A percentile compares a stretch with the other conserved stretches of the same genome.
These are phyloP conservation scores for Stenogyne calaminthoides DNA, from an alignment of 305 asterid genomes.

Conservation along the genomic window DNA sequence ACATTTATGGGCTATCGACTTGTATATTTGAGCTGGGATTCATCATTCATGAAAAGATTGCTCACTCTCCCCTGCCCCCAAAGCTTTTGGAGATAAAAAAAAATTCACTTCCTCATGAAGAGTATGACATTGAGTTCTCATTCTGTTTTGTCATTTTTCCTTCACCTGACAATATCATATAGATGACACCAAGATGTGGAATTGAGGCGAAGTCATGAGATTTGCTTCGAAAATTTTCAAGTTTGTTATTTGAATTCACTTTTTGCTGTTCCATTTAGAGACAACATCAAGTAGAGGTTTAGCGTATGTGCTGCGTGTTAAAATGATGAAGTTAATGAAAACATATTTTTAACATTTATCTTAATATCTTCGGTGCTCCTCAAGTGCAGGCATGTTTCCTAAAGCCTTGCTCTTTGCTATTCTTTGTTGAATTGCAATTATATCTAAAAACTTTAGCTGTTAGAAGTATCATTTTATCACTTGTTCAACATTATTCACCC, in stretches of 20 bases:
- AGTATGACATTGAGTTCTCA: constrained; percentile 21
- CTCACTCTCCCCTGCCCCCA: background rate
- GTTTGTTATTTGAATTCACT: background rate
- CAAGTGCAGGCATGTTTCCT: no score
- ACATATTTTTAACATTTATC: background rate
- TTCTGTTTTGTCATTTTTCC: background rate
- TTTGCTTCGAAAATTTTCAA: background rate
- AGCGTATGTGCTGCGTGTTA: background rate
- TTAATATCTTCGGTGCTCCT: no score
- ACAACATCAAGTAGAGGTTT: background rate
- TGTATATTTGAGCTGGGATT: constrained; percentile 32
- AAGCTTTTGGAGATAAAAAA: constrained; percentile 18
- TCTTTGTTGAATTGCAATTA: background rate
- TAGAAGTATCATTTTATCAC: background rate
- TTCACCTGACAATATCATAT: constrained; percentile 3
- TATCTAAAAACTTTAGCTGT: background rate
- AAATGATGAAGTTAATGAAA: background rate
- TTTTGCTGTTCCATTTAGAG: background rate
- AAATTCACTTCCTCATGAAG: constrained; percentile 24
- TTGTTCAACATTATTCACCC: background rate
- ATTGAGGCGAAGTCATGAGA: background rate
- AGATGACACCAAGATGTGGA: constrained; percentile 19
- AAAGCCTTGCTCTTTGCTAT: background rate
- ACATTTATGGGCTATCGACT: constrained; percentile 26
- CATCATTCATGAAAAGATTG: constrained; percentile 10